Conservation (phyloP, 495 filamentous ascomycete genomes). For the Lasiosphaeria ovina region DNA sequence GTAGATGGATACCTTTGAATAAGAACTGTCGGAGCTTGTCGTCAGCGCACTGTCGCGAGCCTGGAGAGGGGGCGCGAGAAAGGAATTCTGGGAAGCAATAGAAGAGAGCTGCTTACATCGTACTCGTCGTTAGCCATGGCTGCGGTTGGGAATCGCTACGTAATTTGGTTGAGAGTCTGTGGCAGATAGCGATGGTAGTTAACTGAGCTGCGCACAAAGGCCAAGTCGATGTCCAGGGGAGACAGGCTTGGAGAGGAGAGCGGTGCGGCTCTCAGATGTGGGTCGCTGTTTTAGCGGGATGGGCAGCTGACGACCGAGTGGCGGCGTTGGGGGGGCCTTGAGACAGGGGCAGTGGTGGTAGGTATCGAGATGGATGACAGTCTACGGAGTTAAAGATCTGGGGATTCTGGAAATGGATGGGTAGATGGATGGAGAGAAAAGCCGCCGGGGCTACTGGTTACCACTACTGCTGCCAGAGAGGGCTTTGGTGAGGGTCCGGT, state of each 20-base stretch:
- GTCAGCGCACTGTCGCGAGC: slow-evolving; percentile 31
- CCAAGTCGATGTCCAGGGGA: slow-evolving; percentile 28
- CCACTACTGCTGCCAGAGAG: too few relatives aligned
- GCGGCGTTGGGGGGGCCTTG: slow-evolving; percentile 11
- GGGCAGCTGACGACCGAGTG: slow-evolving; percentile 26
- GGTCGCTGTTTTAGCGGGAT: slow-evolving; percentile 25
- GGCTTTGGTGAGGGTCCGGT: too few relatives aligned
- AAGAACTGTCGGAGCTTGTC: slow-evolving; percentile 68
- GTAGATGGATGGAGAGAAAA: too few relatives aligned
- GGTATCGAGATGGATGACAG: neutral
- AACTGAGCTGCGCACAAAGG: slow-evolving; percentile 15
- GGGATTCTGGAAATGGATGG: too few relatives aligned
- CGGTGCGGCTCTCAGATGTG: slow-evolving; percentile 34
- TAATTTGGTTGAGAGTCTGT: slow-evolving; percentile 16
- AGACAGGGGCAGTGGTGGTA: slow-evolving; percentile 3
- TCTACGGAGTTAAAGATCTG: too few relatives aligned
- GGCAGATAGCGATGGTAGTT: slow-evolving; percentile 24
- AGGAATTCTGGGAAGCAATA: slow-evolving; percentile 1
- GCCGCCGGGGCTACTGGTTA: too few relatives aligned
- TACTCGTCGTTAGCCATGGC: slow-evolving; percentile 99
- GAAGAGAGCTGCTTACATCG: slow-evolving; percentile 71
- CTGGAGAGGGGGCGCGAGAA: slow-evolving; percentile 9
- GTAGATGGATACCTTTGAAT: slow-evolving; percentile 80
- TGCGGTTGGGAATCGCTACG: slow-evolving; percentile 24
- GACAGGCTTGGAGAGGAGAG: slow-evolving; percentile 21